Base-by-base conservation (phyloP, 441 rosid species). In the Gossypium davidsonii region DNA sequence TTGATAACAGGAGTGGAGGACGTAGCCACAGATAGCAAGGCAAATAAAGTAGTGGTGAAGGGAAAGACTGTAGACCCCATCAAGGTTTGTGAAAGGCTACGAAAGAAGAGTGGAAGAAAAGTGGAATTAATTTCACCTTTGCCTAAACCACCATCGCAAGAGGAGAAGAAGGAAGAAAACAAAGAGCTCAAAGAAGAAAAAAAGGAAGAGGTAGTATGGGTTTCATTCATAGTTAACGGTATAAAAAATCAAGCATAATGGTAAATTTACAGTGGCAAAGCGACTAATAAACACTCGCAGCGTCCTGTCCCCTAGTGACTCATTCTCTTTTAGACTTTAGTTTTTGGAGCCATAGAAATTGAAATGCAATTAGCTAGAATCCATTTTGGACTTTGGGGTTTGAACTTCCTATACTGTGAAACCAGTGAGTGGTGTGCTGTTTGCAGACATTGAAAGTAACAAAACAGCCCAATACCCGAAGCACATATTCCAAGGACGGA, bases 371-470 rank as follows among this genome's bases (percentile, higher is more conserved):
- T 55, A 8, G 59, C 10, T 59, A 26, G 17, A 37, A 26, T 0
- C 7, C 67, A 21, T 17, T 61, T 34, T 62, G 12, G 48, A 2
- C 21, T 37, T 63, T 63, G n/a, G 51, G 9, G 26, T 37, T 62
- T 62, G 23, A 5, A 18, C 51, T 71, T 8, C 18, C n/a, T 6
- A 10, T 14, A 60, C n/a, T 37, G 78, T 59, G 77, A 76, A 77
- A 46, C 65, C 67, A 61, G 72, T 72, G 80, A 59, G 68, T 62
- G 71, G 74, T 70, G 67, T 70, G 75, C 55, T 70, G 80, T 76
- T 66, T 78, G 72, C 89, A 83, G 89, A 78, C 83, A 82, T 49
- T 70, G 85, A 86, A 81, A 87, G 80, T 61, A 79, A 81, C 90
- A 74, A 67, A 79, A 77, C 88, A 75, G 67, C 37, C 23, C 63